Evolutionary conservation across 2,329 filamentous ascomycete species (phyloP), one percentile per base, ranked within the genome.

Genomic region (Penicillium sp.): DNA sequence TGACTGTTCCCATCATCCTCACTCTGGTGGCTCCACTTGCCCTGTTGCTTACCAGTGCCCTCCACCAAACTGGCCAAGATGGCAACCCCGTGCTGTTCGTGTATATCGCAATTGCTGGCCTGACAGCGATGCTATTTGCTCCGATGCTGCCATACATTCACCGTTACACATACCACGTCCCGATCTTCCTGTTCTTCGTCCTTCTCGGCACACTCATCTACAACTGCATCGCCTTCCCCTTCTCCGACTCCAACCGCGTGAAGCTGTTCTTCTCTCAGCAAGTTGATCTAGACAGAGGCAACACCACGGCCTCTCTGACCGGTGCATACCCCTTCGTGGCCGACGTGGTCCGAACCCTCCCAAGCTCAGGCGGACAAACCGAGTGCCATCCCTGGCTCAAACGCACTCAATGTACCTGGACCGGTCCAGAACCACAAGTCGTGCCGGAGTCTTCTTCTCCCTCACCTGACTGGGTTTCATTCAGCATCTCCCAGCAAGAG

Each of bases 251-350:
- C 53, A 88, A 86, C 67, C 83, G 90, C 33, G 84, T 95, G 70
- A 97, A 97, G 71, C 79, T 92, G 43, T 95, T 86, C 71, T 96
- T 97, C 69, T 77, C 89, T 44, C 92, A 99, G 68, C 82, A 82
- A 9, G 77, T 96, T 43, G 83, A 96, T 59, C 80, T 96, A 9
- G 88, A 89, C 58, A 83, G 79, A 4, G 85, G 86, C n/a, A 74
- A 79, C 13, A 90, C 90, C 58, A 77, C 74, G 2, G 88, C 92
- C 36, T 84, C 83, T 30, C 75, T 95, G 8, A 80, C 79, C 0
- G 91, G 90, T 0, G 69, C 90, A 2, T 78, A 84, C 56, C 77
- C 83, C 4, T 95, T 85, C 67, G 74, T 94, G 1, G 77, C 81
- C 11, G 74, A 81, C 30, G 83, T 92, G 41, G 82, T 94, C 50